A percentile compares a stretch with the other conserved stretches of the same genome.
Evolutionary conservation across 2,329 filamentous ascomycete genomes (phyloP).

Genomic region (Cladosporium halotolerans): DNA sequence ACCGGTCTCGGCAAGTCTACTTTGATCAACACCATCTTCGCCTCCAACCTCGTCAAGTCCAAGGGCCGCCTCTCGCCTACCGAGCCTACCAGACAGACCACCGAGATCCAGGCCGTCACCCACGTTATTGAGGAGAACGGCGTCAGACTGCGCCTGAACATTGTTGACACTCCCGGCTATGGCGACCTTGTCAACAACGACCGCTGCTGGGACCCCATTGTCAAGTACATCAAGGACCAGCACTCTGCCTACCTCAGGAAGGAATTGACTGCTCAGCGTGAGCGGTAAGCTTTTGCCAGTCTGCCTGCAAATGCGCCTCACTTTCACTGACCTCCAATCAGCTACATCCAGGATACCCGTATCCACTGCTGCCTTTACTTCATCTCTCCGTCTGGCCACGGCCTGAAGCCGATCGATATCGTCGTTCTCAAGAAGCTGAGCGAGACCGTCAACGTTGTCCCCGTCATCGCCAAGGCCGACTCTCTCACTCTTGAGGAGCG

Average conservation of each 20-base stretch:
- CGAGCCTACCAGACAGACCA: conserved; percentile 89
- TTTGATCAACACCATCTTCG: conserved; percentile 99
- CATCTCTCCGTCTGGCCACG: conserved; percentile 97
- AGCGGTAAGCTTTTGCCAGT: conserved; percentile 48
- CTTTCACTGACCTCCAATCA: neutral
- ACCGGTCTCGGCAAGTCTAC: conserved; percentile 98
- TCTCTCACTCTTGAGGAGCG: conserved; percentile 94
- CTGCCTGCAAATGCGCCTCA: too few relatives aligned
- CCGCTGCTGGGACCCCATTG: conserved; percentile 99
- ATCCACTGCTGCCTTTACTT: conserved; percentile 99
- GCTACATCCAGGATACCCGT: conserved; percentile 95
- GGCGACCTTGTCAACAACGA: conserved; percentile 99
- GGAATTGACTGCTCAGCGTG: conserved; percentile 97
- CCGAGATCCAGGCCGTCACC: conserved; percentile 95
- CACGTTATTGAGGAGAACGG: conserved; percentile 99
- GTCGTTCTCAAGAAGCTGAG: conserved; percentile 99
- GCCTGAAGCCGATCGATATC: conserved; percentile 98
- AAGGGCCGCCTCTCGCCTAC: conserved; percentile 91
- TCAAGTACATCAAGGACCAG: conserved; percentile 99
- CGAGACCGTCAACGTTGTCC: conserved; percentile 97
- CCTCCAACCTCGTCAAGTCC: conserved; percentile 97
- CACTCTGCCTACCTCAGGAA: conserved; percentile 98
- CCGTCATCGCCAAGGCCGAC: conserved; percentile 97
- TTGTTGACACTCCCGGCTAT: conserved; percentile 97
- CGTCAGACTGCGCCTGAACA: conserved; percentile 93